These are phyloP conservation scores for Starmerella asiatica DNA, from an alignment of 805 yeast genomes.

Conservation along the genomic window DNA sequence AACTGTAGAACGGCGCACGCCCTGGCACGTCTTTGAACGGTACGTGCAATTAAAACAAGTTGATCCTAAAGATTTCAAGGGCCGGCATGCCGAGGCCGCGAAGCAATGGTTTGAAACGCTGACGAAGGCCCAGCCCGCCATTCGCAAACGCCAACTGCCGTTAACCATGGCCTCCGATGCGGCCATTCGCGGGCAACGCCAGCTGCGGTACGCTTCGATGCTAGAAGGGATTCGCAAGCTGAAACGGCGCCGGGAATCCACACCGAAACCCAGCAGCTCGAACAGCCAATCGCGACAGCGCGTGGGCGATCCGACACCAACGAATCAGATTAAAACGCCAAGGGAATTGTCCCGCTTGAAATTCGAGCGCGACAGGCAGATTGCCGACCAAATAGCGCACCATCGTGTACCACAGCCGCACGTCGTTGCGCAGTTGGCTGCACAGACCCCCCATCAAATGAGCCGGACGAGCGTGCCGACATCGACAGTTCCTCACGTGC, in stretches of 20 bases:
- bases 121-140: constrained; percentile 72
- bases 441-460: too few relatives aligned
- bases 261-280: constrained; percentile 39
- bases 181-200: constrained; percentile 80
- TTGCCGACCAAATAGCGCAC: constrained; percentile 42
- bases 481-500: too few relatives aligned
- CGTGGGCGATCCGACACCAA: neutral
- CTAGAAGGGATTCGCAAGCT: constrained; percentile 87
- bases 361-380: constrained; percentile 70
- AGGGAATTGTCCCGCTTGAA: constrained; percentile 72
- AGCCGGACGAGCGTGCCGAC: too few relatives aligned
- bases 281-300: constrained; percentile 13
- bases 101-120: constrained; percentile 89
- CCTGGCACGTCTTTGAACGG: constrained; percentile 98
- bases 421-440: too few relatives aligned
- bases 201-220: constrained; percentile 92
- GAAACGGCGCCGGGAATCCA: constrained; percentile 76
- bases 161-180: constrained; percentile 88
- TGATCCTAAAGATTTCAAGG: constrained; percentile 75
- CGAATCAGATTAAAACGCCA: constrained; percentile 37
- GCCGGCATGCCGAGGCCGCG: constrained; percentile 68
- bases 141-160: constrained; percentile 80
- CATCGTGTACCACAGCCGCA: constrained; percentile 18
- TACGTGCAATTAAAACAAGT: constrained; percentile 85
- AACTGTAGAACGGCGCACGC: constrained; percentile 86